These are phyloP conservation scores for Penicillium sp. DNA, from an alignment of 2,329 filamentous ascomycete species.

Conservation along the genomic window DNA sequence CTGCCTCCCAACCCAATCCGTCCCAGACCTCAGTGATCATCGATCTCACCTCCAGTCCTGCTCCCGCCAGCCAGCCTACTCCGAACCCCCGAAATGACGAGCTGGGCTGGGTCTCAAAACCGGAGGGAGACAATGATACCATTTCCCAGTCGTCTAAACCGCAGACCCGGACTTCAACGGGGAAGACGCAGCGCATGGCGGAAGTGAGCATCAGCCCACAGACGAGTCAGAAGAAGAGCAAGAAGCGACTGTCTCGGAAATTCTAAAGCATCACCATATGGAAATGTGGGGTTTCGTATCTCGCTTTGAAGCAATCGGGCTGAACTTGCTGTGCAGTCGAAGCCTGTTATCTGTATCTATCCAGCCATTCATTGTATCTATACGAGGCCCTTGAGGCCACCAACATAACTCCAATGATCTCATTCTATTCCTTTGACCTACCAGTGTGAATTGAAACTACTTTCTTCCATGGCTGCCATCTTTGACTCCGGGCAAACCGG, in stretches of 20 bases:
- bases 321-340: background rate
- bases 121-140: slow-evolving; percentile 7
- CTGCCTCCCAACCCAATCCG: slow-evolving; percentile 7
- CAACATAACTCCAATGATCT: no score
- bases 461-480: no score
- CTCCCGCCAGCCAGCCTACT: background rate
- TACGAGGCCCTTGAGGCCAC: no score
- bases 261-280: slow-evolving; percentile 4
- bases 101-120: background rate
- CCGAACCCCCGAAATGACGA: background rate
- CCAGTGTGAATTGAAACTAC: no score
- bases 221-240: slow-evolving; percentile 13
- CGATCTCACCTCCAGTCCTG: slow-evolving; percentile 18
- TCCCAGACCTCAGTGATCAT: slow-evolving; percentile 19
- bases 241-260: slow-evolving; percentile 12
- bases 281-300: no score
- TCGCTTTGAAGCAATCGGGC: no score
- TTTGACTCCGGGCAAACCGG: no score
- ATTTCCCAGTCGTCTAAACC: slow-evolving; percentile 15
- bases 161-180: slow-evolving; percentile 23
- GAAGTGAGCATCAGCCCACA: slow-evolving; percentile 22
- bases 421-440: no score
- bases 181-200: slow-evolving; percentile 16
- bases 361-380: background rate
- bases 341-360: background rate